These are phyloP conservation scores for Gastrolobium bilobum DNA, from an alignment of 306 rosid genomes.

Conservation along the genomic window DNA sequence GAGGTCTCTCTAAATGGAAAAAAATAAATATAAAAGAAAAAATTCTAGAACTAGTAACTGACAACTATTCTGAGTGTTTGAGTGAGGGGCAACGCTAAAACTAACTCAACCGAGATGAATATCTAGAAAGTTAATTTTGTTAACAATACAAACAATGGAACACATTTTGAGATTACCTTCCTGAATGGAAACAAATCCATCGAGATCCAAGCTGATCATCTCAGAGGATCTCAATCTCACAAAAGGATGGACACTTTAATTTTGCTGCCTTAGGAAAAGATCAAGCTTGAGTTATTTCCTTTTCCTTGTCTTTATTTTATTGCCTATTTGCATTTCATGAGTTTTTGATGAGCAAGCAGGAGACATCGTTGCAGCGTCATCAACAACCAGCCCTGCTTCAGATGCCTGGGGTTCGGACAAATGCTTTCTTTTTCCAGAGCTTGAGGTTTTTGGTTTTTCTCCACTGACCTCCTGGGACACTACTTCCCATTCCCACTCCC, in stretches of 20 bases:
- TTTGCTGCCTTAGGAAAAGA: constrained; percentile 41
- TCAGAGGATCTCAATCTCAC: constrained; percentile 46
- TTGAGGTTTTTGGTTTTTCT: constrained; percentile 52
- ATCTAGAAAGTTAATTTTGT: constrained; percentile 16
- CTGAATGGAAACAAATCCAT: constrained; percentile 42
- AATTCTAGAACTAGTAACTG: constrained; percentile 21
- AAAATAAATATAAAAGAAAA: background rate
- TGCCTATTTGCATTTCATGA: constrained; percentile 48
- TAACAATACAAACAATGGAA: constrained; percentile 46
- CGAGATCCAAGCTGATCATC: constrained; percentile 39
- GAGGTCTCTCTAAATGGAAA: constrained; percentile 14
- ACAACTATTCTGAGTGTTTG: constrained; percentile 33
- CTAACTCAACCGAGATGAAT: constrained; percentile 48
- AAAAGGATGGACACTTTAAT: constrained; percentile 46
- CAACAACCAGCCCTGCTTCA: constrained; percentile 38
- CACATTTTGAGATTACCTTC: constrained; percentile 35
- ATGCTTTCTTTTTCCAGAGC: constrained; percentile 69
- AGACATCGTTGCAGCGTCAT: constrained; percentile 38
- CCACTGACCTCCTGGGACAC: constrained; percentile 46
- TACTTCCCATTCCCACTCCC: constrained; percentile 38
- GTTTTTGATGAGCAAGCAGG: constrained; percentile 47
- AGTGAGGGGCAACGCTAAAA: constrained; percentile 34
- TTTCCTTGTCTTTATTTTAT: constrained; percentile 59
- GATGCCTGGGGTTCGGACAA: constrained; percentile 59
- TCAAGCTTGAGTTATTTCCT: constrained; percentile 53